Evolutionary conservation across 1,139 yeast genomes (phyloP), one percentile per base, ranked within the genome.

Genomic region (Blastobotrys illinoisensis): DNA sequence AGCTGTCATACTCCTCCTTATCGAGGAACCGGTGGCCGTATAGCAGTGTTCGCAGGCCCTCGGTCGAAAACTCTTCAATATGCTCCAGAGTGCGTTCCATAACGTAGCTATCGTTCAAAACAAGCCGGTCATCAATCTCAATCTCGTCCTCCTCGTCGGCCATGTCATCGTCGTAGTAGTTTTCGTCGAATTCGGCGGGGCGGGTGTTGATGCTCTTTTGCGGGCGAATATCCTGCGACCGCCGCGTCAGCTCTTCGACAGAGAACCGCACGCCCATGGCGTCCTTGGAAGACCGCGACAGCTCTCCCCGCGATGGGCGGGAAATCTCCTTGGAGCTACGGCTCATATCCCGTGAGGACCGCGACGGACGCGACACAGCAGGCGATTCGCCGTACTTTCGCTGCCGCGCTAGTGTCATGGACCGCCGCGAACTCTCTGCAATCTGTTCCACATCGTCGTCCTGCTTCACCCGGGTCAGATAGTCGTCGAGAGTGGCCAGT

Each of bases 11-110:
- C 50, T 81, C 87, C 0, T 71, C 68, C 28, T 74, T 71, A 49
- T 79, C 79, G 44, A 95, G 63, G 85, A 93, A 88, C 62, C 81
- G 82, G 71, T 81, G 89, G 0, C 90, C 85, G 68, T 90, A 95
- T 60, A 95, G 70, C 59, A 93, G 77, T 0, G 99, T 95, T 66
- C 99, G 80, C 57, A 93, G 75, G 1, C 99, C 99, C 61, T 93
- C 98, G 0, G 95, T 86, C 0, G 98, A 90, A 67, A 91, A 93
- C 57, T 88, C 96, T 62, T 93, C 98, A 55, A 95, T 80, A 62
- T 95, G 97, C 63, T 88, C 88, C 56, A 93, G 74, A 0, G 98
- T 93, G 60, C 82, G 83, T 66, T 91, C 97, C 55, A 91, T 70
- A 6, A 91, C 76, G 64, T 81, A 88, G 59, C 82, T 90, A 20